Evolutionary conservation across 345 rosid genomes (phyloP), one percentile per base, ranked within the genome.

Genomic region (Gossypium longicalyx): DNA sequence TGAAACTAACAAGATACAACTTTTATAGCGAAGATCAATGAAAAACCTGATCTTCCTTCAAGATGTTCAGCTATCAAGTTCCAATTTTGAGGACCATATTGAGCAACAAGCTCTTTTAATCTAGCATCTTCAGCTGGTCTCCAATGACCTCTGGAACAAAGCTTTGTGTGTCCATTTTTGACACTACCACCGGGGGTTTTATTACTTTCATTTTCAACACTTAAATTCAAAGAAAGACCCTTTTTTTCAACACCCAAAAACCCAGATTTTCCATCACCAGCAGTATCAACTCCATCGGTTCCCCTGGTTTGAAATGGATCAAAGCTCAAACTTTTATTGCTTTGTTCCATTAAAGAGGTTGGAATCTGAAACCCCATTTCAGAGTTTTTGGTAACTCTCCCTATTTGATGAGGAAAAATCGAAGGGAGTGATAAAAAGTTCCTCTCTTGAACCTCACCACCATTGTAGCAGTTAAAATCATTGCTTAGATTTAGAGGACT

Each of bases 31-130:
- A 34, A 34, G 7, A 34, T 34, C 41, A 34, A 34, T 34, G 41
- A 34, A 34, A 76, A n/a, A 92, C 97, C 98, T 76, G 98, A 92
- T 92, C 98, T 87, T 82, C 98, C 98, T 62, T 82, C 76, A 48
- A 94, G 93, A 82, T 89, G 86, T 78, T 91, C 90, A 1, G 98
- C 95, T 45, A 92, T 91, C 82, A 92, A 79, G 81, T 94, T 94
- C 98, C 98, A 94, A 82, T 92, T 94, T 83, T 94, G 98, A 65
- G 98, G 98, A 13, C 98, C 98, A 63, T 83, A 87, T 54, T 85
- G 85, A 41, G 86, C 76, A 27, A 92, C 98, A 51, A 92, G 91
- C 59, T 92, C 98, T 77, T 83, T 89, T 27, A 92, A 97, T 78
- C 88, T 88, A 20, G 88, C 72, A 77, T 94, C 98, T 79, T 94